Conservation (phyloP, 257 asterid genomes). For the Solanum habrochaites region DNA sequence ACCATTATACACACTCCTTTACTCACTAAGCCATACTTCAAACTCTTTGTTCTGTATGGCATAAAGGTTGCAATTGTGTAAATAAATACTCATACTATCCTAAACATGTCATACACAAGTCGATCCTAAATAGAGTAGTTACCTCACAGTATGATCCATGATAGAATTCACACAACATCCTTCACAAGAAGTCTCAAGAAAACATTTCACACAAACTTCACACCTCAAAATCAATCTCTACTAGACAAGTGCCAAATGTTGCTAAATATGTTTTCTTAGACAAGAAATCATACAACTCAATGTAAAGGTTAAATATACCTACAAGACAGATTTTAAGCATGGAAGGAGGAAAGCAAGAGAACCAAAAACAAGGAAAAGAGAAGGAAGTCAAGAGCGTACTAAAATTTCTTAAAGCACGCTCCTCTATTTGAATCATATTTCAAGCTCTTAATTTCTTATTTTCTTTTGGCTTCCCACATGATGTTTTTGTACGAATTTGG, state of each 20-base stretch:
- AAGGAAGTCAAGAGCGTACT: not conserved
- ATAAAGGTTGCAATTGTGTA: not conserved
- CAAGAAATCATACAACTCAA: not conserved
- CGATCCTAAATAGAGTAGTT: not conserved
- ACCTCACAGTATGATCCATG: not conserved
- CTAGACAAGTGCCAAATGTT: not conserved
- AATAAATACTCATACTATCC: not conserved
- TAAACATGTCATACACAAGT: not conserved
- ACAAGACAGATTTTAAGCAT: not conserved
- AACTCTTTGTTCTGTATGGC: not conserved
- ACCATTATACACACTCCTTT: not conserved
- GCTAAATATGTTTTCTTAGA: not conserved
- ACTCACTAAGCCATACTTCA: not conserved
- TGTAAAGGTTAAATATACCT: not conserved
- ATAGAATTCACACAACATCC: not conserved
- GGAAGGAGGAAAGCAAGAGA: not conserved
- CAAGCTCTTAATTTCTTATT: not conserved
- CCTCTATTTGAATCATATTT: not conserved
- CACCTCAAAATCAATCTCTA: not conserved
- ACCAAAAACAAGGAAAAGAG: not conserved
- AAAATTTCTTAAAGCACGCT: not conserved
- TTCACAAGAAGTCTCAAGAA: not conserved
- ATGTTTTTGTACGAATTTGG: not conserved
- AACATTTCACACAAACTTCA: not conserved
- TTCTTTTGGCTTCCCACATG: not conserved